A percentile compares a stretch with the other conserved stretches of the same genome.
Conservation (phyloP, 2,329 filamentous ascomycete genomes). For the Bipolaris oryzae region DNA sequence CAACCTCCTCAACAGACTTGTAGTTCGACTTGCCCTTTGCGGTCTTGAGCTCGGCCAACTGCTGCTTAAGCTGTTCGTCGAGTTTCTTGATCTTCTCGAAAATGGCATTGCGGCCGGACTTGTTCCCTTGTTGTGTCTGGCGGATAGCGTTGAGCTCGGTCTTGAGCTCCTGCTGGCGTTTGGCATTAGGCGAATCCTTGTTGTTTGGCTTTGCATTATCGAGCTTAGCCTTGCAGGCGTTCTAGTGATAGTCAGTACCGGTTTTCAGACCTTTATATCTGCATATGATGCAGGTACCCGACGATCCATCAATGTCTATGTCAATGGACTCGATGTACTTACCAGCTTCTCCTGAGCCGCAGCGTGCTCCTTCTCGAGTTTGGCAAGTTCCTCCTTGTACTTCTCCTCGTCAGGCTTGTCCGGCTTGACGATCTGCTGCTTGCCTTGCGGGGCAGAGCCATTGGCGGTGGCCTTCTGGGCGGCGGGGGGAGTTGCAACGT, state of each 20-base stretch:
- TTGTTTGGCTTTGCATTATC: slow-evolving; percentile 82
- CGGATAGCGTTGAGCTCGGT: slow-evolving; percentile 82
- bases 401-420: slow-evolving; percentile 85
- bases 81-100: slow-evolving; percentile 91
- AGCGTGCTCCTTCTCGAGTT: slow-evolving; percentile 86
- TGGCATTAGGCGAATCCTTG: slow-evolving; percentile 77
- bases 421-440: slow-evolving; percentile 63
- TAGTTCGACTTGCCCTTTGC: slow-evolving; percentile 80
- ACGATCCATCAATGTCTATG: slow-evolving; percentile 6
- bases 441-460: slow-evolving; percentile 42
- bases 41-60: slow-evolving; percentile 84
- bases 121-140: slow-evolving; percentile 84
- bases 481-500: slow-evolving; percentile 47
- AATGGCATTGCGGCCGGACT: slow-evolving; percentile 76
- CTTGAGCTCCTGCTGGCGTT: slow-evolving; percentile 85
- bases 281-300: slow-evolving; percentile 22
- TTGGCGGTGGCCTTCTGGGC: slow-evolving; percentile 39
- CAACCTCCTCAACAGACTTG: slow-evolving; percentile 87
- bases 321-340: slow-evolving; percentile 36
- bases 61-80: slow-evolving; percentile 85
- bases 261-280: background rate
- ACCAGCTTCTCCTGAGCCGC: slow-evolving; percentile 74
- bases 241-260: slow-evolving; percentile 59
- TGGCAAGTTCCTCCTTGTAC: slow-evolving; percentile 78
- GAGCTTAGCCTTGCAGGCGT: slow-evolving; percentile 85